Evolutionary conservation across 805 yeast genomes (phyloP), one percentile per base, ranked within the genome.

Genomic region (Wilhelminamyces savonicus): DNA sequence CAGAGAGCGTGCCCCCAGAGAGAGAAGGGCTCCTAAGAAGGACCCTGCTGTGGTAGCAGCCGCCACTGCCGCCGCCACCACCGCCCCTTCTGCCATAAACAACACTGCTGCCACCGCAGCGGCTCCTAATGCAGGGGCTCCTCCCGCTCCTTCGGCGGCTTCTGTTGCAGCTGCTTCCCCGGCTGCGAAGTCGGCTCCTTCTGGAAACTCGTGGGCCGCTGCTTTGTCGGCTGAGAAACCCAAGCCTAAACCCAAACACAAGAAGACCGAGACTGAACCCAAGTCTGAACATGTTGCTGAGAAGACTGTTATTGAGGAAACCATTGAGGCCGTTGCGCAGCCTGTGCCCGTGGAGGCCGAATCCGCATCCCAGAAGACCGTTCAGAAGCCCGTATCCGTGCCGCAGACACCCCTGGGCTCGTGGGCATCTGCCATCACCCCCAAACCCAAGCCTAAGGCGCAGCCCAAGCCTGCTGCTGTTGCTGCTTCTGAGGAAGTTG

Each of bases 381-480:
- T 39, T 4, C 29, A 30, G 5, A 30, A 24, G 7, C 30, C 35
- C 18, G 34, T 36, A 18, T 41, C 59, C 54, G 27, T 55, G 66
- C 46, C 76, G 63, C 50, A 37, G 31, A 78, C 80, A 13, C 64
- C 67, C 11, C 52, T 62, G 41, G 62, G 66, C 46, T 66, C 85
- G 4, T 79, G 86, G 83, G 85, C 86, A 18, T 73, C 87, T 12
- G 74, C 80, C 44, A 78, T 79, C 30, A 57, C 67, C 31, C 69
- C 68, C 24, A 62, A 61, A 44, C 54, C 60, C 28, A 54, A 55
- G 32, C 78, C 85, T 26, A 66, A 69, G 46, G 35, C 24, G 21
- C 29, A 34, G 27, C 54, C 62, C 21, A 36, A 34, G 28, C 54
- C 46, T 34, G 26, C 31, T 16, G 54, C 52, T 19, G 50, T 54